These are phyloP conservation scores for Elongisporangium anandrum DNA, from an alignment of 352 stramenopile genomes.

Conservation along the genomic window DNA sequence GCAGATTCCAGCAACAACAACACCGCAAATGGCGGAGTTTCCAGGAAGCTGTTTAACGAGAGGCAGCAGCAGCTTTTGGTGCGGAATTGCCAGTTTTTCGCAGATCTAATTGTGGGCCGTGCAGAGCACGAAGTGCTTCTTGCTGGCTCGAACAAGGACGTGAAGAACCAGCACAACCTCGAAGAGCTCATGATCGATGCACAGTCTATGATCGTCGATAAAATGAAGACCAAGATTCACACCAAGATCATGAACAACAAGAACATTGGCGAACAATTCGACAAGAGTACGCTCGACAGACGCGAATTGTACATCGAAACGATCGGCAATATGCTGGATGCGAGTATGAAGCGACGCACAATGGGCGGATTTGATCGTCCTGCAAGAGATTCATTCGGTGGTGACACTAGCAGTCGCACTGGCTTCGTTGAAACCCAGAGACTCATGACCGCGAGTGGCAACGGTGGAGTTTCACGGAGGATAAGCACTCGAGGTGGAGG, in stretches of 20 bases:
- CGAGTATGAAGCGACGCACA: constrained; percentile 71
- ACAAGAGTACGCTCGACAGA: constrained; percentile 71
- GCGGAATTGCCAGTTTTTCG: constrained; percentile 80
- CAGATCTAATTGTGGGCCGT: constrained; percentile 66
- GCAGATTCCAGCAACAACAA: constrained; percentile 40
- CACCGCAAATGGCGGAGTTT: constrained; percentile 5
- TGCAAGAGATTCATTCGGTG: constrained; percentile 7
- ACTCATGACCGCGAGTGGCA: constrained; percentile 14
- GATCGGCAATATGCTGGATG: constrained; percentile 69
- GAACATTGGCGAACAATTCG: constrained; percentile 85
- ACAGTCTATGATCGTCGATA: constrained; percentile 60
- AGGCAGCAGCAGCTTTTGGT: constrained; percentile 73
- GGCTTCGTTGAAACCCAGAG: constrained; percentile 53
- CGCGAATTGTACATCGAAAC: constrained; percentile 81
- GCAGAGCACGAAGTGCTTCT: constrained; percentile 77
- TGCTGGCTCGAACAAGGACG: constrained; percentile 59
- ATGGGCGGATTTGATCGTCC: constrained; percentile 18
- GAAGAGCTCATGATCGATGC: constrained; percentile 66
- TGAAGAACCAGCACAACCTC: constrained; percentile 34
- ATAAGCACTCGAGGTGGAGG: constrained; percentile 13
- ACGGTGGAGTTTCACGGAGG: constrained; percentile 4
- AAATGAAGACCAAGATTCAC: constrained; percentile 68
- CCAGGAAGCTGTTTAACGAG: constrained; percentile 75
- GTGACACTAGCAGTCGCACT: background rate
- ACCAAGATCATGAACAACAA: constrained; percentile 90